These are phyloP conservation scores for Aspergillus fructus DNA, from an alignment of 2,329 filamentous ascomycete species.

Conservation along the genomic window DNA sequence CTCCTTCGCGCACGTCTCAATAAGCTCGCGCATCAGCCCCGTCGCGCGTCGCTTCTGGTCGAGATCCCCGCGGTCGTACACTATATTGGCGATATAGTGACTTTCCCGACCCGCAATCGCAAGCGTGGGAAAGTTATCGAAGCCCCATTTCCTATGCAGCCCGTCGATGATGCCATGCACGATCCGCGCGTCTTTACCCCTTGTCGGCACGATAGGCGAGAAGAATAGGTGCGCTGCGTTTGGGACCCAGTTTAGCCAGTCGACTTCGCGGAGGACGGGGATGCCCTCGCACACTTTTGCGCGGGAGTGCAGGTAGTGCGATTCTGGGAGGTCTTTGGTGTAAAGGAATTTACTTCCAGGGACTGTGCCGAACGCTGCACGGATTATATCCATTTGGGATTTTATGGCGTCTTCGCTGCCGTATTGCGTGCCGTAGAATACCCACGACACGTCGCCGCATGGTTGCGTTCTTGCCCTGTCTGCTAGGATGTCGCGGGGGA, in stretches of 20 bases:
- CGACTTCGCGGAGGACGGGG: not conserved
- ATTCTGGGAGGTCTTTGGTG: not conserved
- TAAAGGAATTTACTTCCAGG: not conserved
- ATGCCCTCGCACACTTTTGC: not conserved
- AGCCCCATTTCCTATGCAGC: not conserved
- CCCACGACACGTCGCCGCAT: not conserved
- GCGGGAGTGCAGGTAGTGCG: not conserved
- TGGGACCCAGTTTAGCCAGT: not conserved
- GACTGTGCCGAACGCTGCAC: not conserved
- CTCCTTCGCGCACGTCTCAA: conserved; percentile 40
- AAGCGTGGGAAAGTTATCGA: not conserved
- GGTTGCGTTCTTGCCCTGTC: not conserved
- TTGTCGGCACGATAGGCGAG: not conserved
- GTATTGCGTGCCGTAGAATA: not conserved
- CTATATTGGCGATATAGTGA: not conserved
- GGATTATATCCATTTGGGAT: not conserved
- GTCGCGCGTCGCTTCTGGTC: not conserved
- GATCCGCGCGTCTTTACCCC: not conserved
- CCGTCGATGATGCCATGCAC: not conserved
- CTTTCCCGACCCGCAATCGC: not conserved
- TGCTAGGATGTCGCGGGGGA: not conserved
- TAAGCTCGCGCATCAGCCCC: conserved; percentile 34
- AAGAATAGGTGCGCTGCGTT: not conserved
- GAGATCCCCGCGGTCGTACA: not conserved
- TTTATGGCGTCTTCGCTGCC: not conserved